A percentile compares a stretch with the other conserved stretches of the same genome.
phyloP scores from a whole-genome alignment of 1,284 basidiomycete species.

The Cerioporus squamosus region DNA sequence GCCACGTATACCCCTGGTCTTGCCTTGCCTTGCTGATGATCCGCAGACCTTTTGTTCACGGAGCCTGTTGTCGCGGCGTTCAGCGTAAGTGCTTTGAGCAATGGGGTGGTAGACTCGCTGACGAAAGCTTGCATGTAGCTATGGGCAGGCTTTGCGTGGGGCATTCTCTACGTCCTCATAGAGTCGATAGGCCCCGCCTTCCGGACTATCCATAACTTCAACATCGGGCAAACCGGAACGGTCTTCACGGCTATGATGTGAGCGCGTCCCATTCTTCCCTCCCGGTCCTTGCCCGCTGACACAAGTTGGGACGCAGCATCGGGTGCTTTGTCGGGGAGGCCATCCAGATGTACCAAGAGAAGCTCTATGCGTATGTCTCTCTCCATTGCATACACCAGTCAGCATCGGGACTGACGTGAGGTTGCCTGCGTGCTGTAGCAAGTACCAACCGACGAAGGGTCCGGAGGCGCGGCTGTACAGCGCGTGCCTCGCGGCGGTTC shows the following conservation, averaged over 20 bases:
- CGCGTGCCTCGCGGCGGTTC: slow-evolving; percentile 65
- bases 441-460: slow-evolving; percentile 56
- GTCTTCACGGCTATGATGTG: slow-evolving; percentile 66
- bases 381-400: background rate
- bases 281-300: background rate
- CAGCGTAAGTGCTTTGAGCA: slow-evolving; percentile 50
- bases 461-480: slow-evolving; percentile 78
- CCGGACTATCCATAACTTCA: slow-evolving; percentile 65
- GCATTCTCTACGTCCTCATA: slow-evolving; percentile 72
- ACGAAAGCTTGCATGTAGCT: slow-evolving; percentile 44
- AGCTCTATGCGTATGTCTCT: slow-evolving; percentile 59
- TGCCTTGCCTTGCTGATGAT: background rate
- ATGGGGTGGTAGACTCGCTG: background rate
- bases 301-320: slow-evolving; percentile 47
- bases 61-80: slow-evolving; percentile 81
- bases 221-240: slow-evolving; percentile 63
- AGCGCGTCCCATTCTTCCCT: slow-evolving; percentile 30
- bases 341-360: slow-evolving; percentile 68
- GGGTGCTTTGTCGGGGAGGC: slow-evolving; percentile 63
- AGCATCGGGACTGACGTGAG: too few species aligned
- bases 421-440: slow-evolving; percentile 40
- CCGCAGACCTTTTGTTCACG: slow-evolving; percentile 63
- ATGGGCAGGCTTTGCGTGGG: slow-evolving; percentile 83
- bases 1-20: background rate
- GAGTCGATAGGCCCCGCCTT: slow-evolving; percentile 72